phyloP scores from a whole-genome alignment of 768 basidiomycete species.

The Naganishia friedmannii region DNA sequence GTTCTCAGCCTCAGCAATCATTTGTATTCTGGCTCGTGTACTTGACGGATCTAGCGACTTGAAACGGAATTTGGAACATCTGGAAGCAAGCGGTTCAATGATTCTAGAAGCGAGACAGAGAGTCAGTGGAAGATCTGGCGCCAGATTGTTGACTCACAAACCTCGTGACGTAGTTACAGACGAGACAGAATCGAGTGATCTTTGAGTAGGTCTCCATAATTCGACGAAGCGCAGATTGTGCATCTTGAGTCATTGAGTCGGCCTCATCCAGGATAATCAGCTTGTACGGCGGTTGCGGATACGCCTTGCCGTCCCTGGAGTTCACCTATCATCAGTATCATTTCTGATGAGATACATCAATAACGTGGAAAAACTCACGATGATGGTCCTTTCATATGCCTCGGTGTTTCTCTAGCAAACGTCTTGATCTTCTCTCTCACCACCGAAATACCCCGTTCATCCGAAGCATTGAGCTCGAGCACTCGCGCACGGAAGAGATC shows the following conservation, averaged over 20 bases:
- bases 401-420: conserved; percentile 65
- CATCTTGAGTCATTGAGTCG: conserved; percentile 99
- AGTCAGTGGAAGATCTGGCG: background rate
- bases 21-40: conserved; percentile 67
- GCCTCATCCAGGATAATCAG: conserved; percentile 98
- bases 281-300: conserved; percentile 97
- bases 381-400: conserved; percentile 42
- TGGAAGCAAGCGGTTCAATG: conserved; percentile 96
- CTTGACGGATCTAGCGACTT: conserved; percentile 80
- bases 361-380: conserved; percentile 42
- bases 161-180: conserved; percentile 99
- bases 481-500: conserved; percentile 91
- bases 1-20: conserved; percentile 75
- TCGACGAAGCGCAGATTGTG: conserved; percentile 90
- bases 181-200: conserved; percentile 95
- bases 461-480: conserved; percentile 95
- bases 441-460: conserved; percentile 94
- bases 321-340: background rate
- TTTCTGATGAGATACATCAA: background rate
- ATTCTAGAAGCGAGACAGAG: conserved; percentile 60
- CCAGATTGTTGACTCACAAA: conserved; percentile 49
- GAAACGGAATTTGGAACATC: conserved; percentile 98
- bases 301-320: conserved; percentile 59
- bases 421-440: conserved; percentile 98
- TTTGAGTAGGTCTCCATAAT: conserved; percentile 99